phyloP scores from a whole-genome alignment of 2,329 filamentous ascomycete species.

The Aureobasidium sp. region DNA sequence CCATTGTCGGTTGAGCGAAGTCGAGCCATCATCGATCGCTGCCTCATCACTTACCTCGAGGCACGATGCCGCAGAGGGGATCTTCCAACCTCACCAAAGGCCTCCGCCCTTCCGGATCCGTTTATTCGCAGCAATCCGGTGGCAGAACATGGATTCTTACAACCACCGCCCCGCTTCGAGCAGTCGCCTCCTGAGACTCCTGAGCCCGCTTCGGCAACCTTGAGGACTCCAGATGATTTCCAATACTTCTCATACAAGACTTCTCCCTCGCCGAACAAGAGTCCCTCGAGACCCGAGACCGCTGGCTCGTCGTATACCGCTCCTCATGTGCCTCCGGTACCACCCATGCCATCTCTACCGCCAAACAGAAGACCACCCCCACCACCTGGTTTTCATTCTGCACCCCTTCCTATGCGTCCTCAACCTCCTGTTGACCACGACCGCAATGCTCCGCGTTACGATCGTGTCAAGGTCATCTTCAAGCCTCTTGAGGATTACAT shows the following conservation, averaged over 20 bases:
- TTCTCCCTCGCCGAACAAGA: constrained; percentile 4
- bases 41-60: constrained; percentile 43
- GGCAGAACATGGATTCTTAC: neutral
- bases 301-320: neutral
- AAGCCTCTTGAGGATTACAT: constrained; percentile 72
- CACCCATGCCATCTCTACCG: constrained; percentile 19
- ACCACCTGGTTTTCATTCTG: constrained; percentile 19
- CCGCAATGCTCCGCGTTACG: constrained; percentile 20
- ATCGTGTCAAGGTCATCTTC: constrained; percentile 54
- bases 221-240: constrained; percentile 11
- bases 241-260: constrained; percentile 4
- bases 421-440: constrained; percentile 17
- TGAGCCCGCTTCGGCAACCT: constrained; percentile 10
- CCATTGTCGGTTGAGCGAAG: constrained; percentile 54
- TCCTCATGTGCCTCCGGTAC: constrained; percentile 9
- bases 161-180: neutral
- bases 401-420: neutral
- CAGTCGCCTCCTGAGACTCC: neutral
- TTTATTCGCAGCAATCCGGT: neutral
- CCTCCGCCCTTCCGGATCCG: neutral
- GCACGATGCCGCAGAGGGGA: constrained; percentile 13
- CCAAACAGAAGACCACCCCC: constrained; percentile 25
- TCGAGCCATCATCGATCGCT: constrained; percentile 47
- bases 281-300: neutral
- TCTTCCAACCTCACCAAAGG: neutral